Percentiles rank a stretch among this genome's conserved stretches.
phyloP scores from a whole-genome alignment of 768 basidiomycete genomes.

The Hygrocybe punicea region DNA sequence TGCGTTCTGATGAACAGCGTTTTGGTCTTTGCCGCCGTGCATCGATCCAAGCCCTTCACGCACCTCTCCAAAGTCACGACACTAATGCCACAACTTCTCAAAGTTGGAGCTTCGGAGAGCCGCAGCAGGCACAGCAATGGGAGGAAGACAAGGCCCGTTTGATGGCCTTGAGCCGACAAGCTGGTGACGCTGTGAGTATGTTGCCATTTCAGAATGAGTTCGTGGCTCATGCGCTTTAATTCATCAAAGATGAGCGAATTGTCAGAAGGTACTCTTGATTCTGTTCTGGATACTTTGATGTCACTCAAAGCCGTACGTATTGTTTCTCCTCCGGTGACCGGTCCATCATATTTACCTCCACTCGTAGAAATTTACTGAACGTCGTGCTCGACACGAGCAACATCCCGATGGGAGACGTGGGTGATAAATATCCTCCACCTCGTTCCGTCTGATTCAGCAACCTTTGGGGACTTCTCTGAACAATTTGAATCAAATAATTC shows the following conservation, averaged over 20 bases:
- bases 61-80: too few relatives aligned
- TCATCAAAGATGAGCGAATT: constrained; percentile 8
- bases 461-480: not conserved
- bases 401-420: constrained; percentile 27
- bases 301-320: constrained; percentile 15
- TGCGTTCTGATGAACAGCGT: constrained; percentile 24
- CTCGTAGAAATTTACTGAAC: constrained; percentile 48
- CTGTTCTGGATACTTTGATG: constrained; percentile 3
- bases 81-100: not conserved
- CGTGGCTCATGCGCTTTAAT: constrained; percentile 37
- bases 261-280: constrained; percentile 13
- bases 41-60: constrained; percentile 5
- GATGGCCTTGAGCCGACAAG: constrained; percentile 45
- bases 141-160: constrained; percentile 48
- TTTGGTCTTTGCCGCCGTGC: constrained; percentile 13
- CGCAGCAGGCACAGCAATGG: constrained; percentile 35
- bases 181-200: constrained; percentile 47
- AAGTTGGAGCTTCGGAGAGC: too few relatives aligned
- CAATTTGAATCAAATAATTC: not conserved
- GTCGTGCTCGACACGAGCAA: constrained; percentile 50
- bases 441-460: not conserved
- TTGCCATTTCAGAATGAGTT: not conserved
- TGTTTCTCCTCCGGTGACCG: constrained; percentile 20
- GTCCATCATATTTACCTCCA: not conserved
- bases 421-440: constrained; percentile 25